Evolutionary conservation across 73 alveolate species (phyloP).

Genomic region (Stentor roeselii): DNA sequence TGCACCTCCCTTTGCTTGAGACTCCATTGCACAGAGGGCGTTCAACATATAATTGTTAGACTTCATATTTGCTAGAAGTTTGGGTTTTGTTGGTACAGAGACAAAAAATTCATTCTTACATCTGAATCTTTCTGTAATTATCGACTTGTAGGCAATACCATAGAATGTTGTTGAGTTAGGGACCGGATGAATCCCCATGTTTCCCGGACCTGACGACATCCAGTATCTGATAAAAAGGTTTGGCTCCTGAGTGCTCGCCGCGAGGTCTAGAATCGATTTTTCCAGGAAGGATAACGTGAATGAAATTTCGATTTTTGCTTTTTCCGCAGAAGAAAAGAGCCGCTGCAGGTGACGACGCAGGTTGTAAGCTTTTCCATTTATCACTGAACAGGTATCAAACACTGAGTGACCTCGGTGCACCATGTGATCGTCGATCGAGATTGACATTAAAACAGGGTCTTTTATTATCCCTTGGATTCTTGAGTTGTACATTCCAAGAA

Average conservation of each 20-base stretch:
- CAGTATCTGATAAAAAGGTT: constrained; percentile 4
- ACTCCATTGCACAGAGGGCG: constrained; percentile 27
- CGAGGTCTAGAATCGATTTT: not conserved
- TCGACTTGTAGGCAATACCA: constrained; percentile 20
- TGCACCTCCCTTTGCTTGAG: constrained; percentile 3
- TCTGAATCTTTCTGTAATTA: not conserved
- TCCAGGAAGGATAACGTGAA: not conserved
- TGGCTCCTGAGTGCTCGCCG: constrained; percentile 14
- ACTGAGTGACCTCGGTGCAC: constrained; percentile 29
- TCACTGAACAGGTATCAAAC: not conserved
- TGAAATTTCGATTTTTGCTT: constrained; percentile 24
- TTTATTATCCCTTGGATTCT: not conserved
- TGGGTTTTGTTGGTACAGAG: constrained; percentile 21
- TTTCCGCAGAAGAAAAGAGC: not conserved
- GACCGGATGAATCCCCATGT: not conserved
- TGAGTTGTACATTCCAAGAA: constrained; percentile 9
- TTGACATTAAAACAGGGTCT: constrained; percentile 23
- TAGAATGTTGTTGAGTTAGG: not conserved
- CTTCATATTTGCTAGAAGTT: constrained; percentile 16
- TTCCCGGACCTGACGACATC: constrained; percentile 27
- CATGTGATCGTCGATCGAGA: constrained; percentile 28
- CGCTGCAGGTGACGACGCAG: constrained; percentile 3
- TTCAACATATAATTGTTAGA: constrained; percentile 8
- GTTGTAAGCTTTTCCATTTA: not conserved
- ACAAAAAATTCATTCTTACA: not conserved